phyloP scores from a whole-genome alignment of 441 rosid species.

The Jatropha multifida region DNA sequence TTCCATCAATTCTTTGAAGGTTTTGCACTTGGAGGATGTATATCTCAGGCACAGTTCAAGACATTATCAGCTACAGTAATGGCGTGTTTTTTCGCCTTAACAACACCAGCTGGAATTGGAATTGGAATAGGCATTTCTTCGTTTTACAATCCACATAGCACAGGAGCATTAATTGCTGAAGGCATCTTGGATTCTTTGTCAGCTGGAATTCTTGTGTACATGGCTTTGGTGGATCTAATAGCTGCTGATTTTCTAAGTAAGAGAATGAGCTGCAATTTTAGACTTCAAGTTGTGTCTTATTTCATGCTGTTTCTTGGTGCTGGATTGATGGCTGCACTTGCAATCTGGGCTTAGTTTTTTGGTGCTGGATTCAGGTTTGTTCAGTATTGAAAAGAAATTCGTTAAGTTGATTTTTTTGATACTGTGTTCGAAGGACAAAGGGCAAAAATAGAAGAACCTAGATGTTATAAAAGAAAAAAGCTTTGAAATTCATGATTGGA shows the following conservation, averaged over 20 bases:
- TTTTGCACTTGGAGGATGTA: constrained; percentile 92
- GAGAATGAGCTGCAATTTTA: constrained; percentile 82
- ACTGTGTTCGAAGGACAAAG: too few relatives aligned
- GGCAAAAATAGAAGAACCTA: too few relatives aligned
- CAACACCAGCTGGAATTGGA: constrained; percentile 75
- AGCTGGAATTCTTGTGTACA: constrained; percentile 86
- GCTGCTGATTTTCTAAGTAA: constrained; percentile 80
- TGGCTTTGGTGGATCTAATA: constrained; percentile 80
- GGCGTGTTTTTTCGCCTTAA: constrained; percentile 81
- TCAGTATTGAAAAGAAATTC: background rate
- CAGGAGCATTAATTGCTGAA: constrained; percentile 56
- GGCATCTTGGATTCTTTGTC: constrained; percentile 79
- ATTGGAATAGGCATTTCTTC: constrained; percentile 56
- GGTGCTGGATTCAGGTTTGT: too few relatives aligned
- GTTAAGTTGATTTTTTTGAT: background rate
- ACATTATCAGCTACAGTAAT: constrained; percentile 48
- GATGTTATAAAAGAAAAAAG: background rate
- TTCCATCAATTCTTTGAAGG: constrained; percentile 99
- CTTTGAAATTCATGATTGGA: background rate
- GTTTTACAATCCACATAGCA: constrained; percentile 39
- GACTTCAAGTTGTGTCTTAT: constrained; percentile 65
- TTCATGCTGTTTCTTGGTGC: constrained; percentile 77
- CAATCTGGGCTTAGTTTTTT: constrained; percentile 60
- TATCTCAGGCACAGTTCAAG: constrained; percentile 78
- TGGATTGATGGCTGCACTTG: constrained; percentile 74